Base-by-base conservation (phyloP, 2,329 filamentous ascomycete species). In the Trichophyton equinum region DNA sequence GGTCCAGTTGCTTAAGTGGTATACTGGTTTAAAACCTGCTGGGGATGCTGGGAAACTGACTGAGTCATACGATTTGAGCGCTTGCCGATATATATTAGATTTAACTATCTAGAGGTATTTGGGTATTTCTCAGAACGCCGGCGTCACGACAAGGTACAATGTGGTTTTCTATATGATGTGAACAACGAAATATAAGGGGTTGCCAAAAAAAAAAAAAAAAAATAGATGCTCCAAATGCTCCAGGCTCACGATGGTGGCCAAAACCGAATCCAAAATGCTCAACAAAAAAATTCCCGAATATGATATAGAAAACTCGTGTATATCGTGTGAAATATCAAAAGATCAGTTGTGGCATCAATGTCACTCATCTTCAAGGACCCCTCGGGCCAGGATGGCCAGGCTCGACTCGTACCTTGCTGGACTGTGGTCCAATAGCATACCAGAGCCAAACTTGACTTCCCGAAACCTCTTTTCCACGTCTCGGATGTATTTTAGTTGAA, bases 381-480 rank as follows among this genome's bases (percentile, higher is more conserved):
- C 75, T 69, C 74, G 67, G 62, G 74, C 73, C 69, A 91, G 74
- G 63, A 82, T 82, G 61, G 82, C 81, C 66, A 91, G 72, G 62
- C 83, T 84, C 62, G 82, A 81, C 72, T 91, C 88, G 69, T 91
- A 91, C 65, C 84, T 79, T 27, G 82, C 86, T 2, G 88, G 88
- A 65, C 83, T 89, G 69, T 91, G 88, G 70, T 91, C 88, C 62
- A 83, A 79, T 72, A 91, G 76, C 85, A 90, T 89, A 55, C 85
- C 84, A 25, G 84, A 82, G 4, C 84, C 85, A 69, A 91, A 90
- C 49, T 81, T 77, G 47, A 90, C 76, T 73, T 91, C 87, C 30
- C 82, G 78, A 70, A 91, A 91, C 59, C 82, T 76, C 22, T 78
- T 78, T 68, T 89, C 86, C 33, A 89, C 87, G 70, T 91, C 84